phyloP scores from a whole-genome alignment of 2,329 filamentous ascomycete species.

The Curvularia verruculosa region DNA sequence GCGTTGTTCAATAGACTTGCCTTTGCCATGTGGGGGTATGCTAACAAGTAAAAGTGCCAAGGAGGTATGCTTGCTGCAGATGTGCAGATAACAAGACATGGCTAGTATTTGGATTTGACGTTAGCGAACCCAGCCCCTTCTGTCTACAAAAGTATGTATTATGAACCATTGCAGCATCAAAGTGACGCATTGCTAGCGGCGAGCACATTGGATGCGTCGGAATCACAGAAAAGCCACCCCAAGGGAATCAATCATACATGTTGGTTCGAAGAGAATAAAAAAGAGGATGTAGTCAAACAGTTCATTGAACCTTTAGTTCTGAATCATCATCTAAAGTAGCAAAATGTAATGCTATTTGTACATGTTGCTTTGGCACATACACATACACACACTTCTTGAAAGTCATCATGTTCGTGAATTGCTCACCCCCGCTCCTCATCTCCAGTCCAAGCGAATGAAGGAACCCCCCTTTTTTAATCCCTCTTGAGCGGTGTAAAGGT shows the following conservation, averaged over 20 bases:
- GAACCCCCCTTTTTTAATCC: no score
- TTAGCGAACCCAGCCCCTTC: not conserved
- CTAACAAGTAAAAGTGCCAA: not conserved
- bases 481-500: constrained; percentile 79
- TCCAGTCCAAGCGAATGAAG: no score
- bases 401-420: constrained; percentile 49
- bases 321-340: constrained; percentile 6
- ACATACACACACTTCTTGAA: constrained; percentile 29
- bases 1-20: not conserved
- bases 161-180: not conserved
- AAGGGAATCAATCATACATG: no score
- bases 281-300: not conserved
- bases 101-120: not conserved
- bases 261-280: no score
- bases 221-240: no score
- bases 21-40: not conserved
- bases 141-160: no score
- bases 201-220: not conserved
- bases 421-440: constrained; percentile 28
- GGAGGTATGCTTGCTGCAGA: not conserved
- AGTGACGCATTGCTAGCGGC: no score
- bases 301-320: not conserved
- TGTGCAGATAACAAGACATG: not conserved
- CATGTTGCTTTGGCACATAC: constrained; percentile 21
- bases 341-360: constrained; percentile 29